These are phyloP conservation scores for Hypholoma fasciculare DNA, from an alignment of 768 basidiomycete genomes.

Conservation along the genomic window DNA sequence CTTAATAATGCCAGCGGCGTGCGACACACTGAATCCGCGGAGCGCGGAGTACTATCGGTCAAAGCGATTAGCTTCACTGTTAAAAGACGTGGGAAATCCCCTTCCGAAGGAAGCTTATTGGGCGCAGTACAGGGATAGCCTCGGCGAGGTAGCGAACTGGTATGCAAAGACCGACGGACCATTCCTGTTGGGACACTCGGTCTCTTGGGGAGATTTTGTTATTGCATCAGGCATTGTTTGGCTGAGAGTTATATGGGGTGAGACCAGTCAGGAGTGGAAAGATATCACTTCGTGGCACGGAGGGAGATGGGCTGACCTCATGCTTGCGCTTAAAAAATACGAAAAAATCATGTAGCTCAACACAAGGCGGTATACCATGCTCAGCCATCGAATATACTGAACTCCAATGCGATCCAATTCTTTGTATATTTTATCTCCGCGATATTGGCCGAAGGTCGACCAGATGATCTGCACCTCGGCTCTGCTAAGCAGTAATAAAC, in stretches of 20 bases:
- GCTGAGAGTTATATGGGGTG: conserved; percentile 26
- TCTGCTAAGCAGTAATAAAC: no score
- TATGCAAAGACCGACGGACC: background rate
- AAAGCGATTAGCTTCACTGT: background rate
- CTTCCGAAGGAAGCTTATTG: background rate
- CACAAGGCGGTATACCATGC: no score
- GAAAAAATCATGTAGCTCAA: background rate
- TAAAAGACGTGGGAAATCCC: background rate
- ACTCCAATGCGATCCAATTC: no score
- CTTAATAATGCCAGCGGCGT: background rate
- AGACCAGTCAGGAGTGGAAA: conserved; percentile 34
- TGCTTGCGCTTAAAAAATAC: background rate
- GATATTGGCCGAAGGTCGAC: no score
- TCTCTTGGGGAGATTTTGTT: background rate
- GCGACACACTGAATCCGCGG: background rate
- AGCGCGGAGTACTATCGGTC: background rate
- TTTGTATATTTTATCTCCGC: no score
- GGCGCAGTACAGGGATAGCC: background rate
- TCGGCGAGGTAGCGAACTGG: background rate
- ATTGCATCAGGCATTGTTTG: conserved; percentile 19
- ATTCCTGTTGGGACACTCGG: background rate
- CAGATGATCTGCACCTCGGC: no score
- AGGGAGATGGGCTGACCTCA: conserved; percentile 13
- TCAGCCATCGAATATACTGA: no score
- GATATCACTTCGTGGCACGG: conserved; percentile 19